phyloP scores from a whole-genome alignment of 495 filamentous ascomycete genomes.

The Venustampulla echinocandica region DNA sequence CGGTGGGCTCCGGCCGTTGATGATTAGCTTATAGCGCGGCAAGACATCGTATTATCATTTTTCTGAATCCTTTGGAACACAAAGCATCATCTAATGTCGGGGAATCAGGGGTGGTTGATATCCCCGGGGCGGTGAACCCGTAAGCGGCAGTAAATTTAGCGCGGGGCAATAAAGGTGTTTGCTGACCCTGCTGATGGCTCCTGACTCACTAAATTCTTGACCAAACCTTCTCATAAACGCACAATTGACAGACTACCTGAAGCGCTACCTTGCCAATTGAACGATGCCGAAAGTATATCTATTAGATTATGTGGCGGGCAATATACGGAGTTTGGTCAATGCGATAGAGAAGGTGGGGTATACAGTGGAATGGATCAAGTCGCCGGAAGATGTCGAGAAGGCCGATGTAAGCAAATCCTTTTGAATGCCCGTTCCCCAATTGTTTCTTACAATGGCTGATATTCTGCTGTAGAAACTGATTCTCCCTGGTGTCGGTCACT shows the following conservation, averaged over 20 bases:
- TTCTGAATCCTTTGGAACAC: no score
- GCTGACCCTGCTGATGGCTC: background rate
- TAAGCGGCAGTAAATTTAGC: background rate
- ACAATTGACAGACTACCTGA: background rate
- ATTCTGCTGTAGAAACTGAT: conserved; percentile 90
- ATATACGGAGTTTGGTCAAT: conserved; percentile 90
- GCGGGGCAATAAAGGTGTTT: background rate
- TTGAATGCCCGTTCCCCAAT: no score
- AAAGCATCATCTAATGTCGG: no score
- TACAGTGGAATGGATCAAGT: conserved; percentile 83
- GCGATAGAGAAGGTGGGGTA: conserved; percentile 93
- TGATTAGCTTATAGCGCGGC: no score
- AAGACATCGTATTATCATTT: no score
- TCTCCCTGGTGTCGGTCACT: conserved; percentile 92
- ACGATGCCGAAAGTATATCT: conserved; percentile 88
- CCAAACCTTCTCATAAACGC: background rate
- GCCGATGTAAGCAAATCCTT: conserved; percentile 71
- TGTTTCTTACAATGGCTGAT: no score
- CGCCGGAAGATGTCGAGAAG: conserved; percentile 70
- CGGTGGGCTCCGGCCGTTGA: no score
- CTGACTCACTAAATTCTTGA: conserved; percentile 41
- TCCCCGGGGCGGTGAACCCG: background rate
- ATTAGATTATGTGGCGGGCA: conserved; percentile 72
- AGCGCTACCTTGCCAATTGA: background rate
- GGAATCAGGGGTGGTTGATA: no score